phyloP scores from a whole-genome alignment of 2,329 filamentous ascomycete genomes.

The Grosmannia huntii region DNA sequence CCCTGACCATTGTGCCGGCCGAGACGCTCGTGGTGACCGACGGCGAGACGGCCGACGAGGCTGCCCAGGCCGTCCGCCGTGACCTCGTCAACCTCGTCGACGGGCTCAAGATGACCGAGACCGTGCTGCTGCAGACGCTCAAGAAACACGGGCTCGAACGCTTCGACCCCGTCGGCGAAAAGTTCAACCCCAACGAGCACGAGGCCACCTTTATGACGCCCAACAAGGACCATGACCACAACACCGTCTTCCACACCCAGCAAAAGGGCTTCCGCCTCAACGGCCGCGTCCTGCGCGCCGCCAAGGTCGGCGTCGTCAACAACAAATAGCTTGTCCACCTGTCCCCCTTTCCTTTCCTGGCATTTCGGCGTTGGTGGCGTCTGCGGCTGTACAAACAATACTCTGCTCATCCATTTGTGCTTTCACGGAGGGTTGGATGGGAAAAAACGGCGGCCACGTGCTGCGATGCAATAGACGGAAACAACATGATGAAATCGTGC shows the following conservation, averaged over 20 bases:
- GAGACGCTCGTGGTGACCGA: slow-evolving; percentile 51
- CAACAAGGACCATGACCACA: slow-evolving; percentile 76
- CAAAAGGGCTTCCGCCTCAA: slow-evolving; percentile 95
- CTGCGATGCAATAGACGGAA: not conserved
- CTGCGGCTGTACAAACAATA: slow-evolving; percentile 4
- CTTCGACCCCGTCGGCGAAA: slow-evolving; percentile 70
- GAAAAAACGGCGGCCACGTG: not conserved
- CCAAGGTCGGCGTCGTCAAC: slow-evolving; percentile 94
- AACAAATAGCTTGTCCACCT: slow-evolving; percentile 35
- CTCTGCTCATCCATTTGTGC: slow-evolving; percentile 11
- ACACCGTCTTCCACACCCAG: slow-evolving; percentile 82
- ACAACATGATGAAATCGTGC: too few species aligned
- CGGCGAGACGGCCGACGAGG: slow-evolving; percentile 18
- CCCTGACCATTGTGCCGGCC: slow-evolving; percentile 65
- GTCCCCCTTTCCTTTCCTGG: slow-evolving; percentile 1
- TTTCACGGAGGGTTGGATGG: too few species aligned
- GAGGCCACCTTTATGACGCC: slow-evolving; percentile 94
- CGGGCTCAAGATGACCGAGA: slow-evolving; percentile 91
- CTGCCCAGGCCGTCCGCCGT: slow-evolving; percentile 35
- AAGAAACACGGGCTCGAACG: slow-evolving; percentile 90
- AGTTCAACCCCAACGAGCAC: slow-evolving; percentile 93
- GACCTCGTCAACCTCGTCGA: slow-evolving; percentile 74
- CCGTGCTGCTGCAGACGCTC: slow-evolving; percentile 73
- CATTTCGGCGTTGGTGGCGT: slow-evolving; percentile 9
- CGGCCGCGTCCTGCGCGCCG: slow-evolving; percentile 74